Base-by-base conservation (phyloP, 352 stramenopile genomes). In the Albugo laibachii region DNA sequence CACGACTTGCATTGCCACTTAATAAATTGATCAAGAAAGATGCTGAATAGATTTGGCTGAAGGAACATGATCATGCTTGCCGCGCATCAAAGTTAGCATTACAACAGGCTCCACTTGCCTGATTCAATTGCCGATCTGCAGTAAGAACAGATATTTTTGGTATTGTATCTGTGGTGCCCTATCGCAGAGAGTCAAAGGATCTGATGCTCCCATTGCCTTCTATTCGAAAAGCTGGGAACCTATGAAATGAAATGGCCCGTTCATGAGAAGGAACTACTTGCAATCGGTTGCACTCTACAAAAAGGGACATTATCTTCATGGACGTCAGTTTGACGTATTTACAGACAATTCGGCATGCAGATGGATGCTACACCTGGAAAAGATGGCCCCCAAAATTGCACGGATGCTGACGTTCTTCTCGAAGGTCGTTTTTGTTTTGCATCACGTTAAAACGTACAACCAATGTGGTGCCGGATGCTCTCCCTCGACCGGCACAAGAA, bases 381-480 rank as follows among this genome's bases (percentile, higher is more conserved):
- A 46, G 1, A 34, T 57, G 2, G 47, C 52, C 15, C 13, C 40
- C 1, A 49, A 57, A 36, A 39, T 54, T 38, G 35, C 52, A 36
- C 40, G 52, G 12, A 54, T 37, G 45, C n/a, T 57, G n/a, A 48
- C 48, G 21, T 57, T 54, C 37, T 57, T 57, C 19, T n/a, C 36
- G 13, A 14, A 21, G 34, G 52, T 48, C 16, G 44, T 45, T 35
- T 57, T 57, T 31, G 20, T 36, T 37, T 38, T 40, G 50, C 20
- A 54, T 57, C 40, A 19, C 24, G 20, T 57, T 41, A 57, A 12
- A 34, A 8, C 5, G 19, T 45, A 56, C 11, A 21, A 14, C 16
- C 36, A 21, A 57, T 24, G 52, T 53, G 1, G 52, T 57, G 1
- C 41, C 50, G 6, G 52, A 57, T 24, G 52, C 52, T 11, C 40